These are phyloP conservation scores for Xylona heveae DNA, from an alignment of 495 filamentous ascomycete species.

Conservation along the genomic window DNA sequence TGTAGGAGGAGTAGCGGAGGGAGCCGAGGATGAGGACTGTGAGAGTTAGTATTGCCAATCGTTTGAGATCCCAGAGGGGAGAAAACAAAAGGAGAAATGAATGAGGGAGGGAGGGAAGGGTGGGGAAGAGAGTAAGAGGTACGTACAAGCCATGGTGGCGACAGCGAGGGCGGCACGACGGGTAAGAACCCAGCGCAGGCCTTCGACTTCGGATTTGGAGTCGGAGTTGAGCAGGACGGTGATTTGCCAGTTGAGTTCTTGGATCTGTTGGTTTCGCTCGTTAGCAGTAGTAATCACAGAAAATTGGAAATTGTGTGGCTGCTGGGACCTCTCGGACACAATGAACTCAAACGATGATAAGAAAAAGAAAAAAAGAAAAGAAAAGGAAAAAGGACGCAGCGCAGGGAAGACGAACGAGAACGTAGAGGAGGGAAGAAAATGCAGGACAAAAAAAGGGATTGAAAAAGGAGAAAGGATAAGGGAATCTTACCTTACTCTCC, in stretches of 20 bases:
- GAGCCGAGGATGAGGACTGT: constrained; percentile 11
- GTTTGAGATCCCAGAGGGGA: no score
- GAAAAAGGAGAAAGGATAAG: no score
- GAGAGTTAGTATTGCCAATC: no score
- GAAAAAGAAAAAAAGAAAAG: background rate
- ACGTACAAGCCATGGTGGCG: constrained; percentile 15
- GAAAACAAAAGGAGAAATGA: constrained; percentile 1
- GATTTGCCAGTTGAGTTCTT: constrained; percentile 88
- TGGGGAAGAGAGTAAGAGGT: background rate
- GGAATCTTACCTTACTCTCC: constrained; percentile 42
- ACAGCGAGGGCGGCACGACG: constrained; percentile 69
- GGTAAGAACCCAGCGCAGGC: constrained; percentile 75
- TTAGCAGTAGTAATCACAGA: no score
- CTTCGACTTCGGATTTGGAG: constrained; percentile 75
- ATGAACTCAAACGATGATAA: no score
- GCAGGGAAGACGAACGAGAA: no score
- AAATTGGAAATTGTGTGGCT: no score
- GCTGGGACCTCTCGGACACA: no score
- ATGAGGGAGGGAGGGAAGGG: background rate
- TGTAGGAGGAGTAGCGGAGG: constrained; percentile 11
- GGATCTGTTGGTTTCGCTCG: constrained; percentile 33
- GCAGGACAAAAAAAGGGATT: background rate
- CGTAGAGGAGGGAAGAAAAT: no score
- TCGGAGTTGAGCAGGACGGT: constrained; percentile 71
- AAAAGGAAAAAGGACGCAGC: constrained; percentile 1